A percentile compares a stretch with the other conserved stretches of the same genome.
Evolutionary conservation across 2,329 filamentous ascomycete species (phyloP).

Genomic region (Delphinella strobiligena): DNA sequence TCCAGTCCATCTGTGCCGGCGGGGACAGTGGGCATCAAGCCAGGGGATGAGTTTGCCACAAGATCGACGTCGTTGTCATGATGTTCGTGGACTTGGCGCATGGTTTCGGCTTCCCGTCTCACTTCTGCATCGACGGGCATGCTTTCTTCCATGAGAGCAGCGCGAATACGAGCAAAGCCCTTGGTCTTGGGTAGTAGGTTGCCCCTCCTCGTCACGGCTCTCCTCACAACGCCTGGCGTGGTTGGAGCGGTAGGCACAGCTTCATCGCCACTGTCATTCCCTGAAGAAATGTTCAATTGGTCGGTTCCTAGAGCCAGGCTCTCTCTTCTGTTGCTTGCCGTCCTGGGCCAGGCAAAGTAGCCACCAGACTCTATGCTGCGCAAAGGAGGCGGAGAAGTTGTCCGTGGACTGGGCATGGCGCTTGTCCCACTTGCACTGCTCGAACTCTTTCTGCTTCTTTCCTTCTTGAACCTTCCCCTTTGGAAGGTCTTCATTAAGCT

Average conservation of each 20-base stretch:
- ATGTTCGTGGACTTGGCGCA: constrained; percentile 86
- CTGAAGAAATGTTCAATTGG: constrained; percentile 66
- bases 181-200: constrained; percentile 94
- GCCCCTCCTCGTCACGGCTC: constrained; percentile 73
- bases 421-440: constrained; percentile 50
- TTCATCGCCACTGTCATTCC: constrained; percentile 70
- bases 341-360: constrained; percentile 18
- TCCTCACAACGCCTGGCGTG: constrained; percentile 65
- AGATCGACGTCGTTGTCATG: constrained; percentile 42
- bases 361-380: constrained; percentile 42
- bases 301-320: constrained; percentile 86
- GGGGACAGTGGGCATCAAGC: constrained; percentile 43
- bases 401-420: constrained; percentile 56
- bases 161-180: constrained; percentile 84
- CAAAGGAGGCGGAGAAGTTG: constrained; percentile 62
- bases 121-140: constrained; percentile 82
- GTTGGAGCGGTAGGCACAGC: constrained; percentile 33
- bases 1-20: constrained; percentile 49
- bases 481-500: constrained; percentile 78
- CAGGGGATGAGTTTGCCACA: constrained; percentile 58
- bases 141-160: constrained; percentile 76
- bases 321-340: constrained; percentile 53
- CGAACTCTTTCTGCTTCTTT: constrained; percentile 51
- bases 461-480: constrained; percentile 40
- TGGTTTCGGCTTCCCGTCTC: constrained; percentile 84